phyloP scores from a whole-genome alignment of 2,329 filamentous ascomycete genomes.

The Aspergillus sp. region DNA sequence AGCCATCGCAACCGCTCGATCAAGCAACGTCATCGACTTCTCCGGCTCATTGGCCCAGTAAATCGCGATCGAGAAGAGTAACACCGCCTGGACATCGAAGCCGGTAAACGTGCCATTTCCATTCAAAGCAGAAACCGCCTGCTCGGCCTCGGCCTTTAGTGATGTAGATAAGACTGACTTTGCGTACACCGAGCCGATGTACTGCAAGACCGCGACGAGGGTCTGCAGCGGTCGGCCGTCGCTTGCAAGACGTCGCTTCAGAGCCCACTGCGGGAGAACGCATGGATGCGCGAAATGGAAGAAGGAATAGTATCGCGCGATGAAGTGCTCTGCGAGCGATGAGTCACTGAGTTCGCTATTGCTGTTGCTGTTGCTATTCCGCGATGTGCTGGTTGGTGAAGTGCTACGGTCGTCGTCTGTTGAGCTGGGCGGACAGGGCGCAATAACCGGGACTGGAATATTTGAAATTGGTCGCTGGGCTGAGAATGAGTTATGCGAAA shows the following conservation, averaged over 20 bases:
- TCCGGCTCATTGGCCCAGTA: slow-evolving; percentile 20
- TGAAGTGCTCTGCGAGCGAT: neutral
- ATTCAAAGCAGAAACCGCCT: neutral
- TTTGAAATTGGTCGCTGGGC: neutral
- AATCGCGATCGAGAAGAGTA: slow-evolving; percentile 22
- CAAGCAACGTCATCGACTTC: slow-evolving; percentile 8
- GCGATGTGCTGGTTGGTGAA: neutral
- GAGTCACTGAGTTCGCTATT: neutral
- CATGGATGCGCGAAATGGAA: slow-evolving; percentile 27
- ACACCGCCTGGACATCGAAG: slow-evolving; percentile 21
- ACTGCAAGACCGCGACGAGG: slow-evolving; percentile 23
- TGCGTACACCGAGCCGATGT: slow-evolving; percentile 22
- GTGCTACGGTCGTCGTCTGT: neutral
- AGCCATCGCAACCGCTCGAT: slow-evolving; percentile 12
- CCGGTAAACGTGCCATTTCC: neutral
- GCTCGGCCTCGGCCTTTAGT: neutral
- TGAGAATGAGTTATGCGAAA: neutral
- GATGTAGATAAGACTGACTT: slow-evolving; percentile 1
- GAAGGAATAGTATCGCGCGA: slow-evolving; percentile 24
- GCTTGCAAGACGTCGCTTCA: slow-evolving; percentile 10
- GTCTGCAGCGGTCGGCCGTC: slow-evolving; percentile 14
- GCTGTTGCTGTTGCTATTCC: neutral
- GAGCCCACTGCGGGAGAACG: slow-evolving; percentile 19
- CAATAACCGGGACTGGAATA: neutral
- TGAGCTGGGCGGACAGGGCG: neutral